Evolutionary conservation across 2,329 filamentous ascomycete genomes (phyloP), one percentile per base, ranked within the genome.

Genomic region (Hortaea sp.): DNA sequence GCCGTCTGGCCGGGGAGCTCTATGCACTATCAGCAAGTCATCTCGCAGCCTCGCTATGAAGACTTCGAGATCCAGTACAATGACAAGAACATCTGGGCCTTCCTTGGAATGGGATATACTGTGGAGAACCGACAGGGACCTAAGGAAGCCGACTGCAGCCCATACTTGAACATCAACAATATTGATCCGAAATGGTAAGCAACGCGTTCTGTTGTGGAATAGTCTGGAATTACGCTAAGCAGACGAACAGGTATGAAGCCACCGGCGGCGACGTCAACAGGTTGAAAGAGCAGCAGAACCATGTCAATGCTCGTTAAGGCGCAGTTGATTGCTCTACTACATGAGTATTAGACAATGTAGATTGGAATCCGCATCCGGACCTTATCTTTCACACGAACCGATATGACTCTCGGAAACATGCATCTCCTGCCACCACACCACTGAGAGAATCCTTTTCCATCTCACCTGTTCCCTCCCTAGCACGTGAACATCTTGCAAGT

Each of bases 401-500:
- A 4, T 2, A 4, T 20, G 20, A 20, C 20, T 20, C n/a, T 20
- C 2, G 20, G 4, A 4, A 20, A 20, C 4, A 4, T 20, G 20
- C 20, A 20, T 20, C 4, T 20, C 4, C 20, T 20, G 20, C 20
- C 20, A 20, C 20, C 20, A 20, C 20, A 20, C 20, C 20, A 20
- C 20, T 20, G 20, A 20, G 20, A 20, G 20, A 20, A 20, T 20
- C 20, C 20, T 20, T 20, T 20, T 20, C 20, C 20, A 20, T 20
- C 20, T 20, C 20, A 20, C 20, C 20, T 20, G 20, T 20, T 20
- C 20, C 20, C 20, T 20, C 32, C n/a, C 20, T 13, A 46, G 37
- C 62, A 66, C 51, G 65, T 63, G 57, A 79, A 79, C 60, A 79
- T 70, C 62, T 78, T 80, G 28, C 70, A 73, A 9, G 82, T 85